phyloP scores from a whole-genome alignment of 2,329 filamentous ascomycete species.

The Claviceps citrina region DNA sequence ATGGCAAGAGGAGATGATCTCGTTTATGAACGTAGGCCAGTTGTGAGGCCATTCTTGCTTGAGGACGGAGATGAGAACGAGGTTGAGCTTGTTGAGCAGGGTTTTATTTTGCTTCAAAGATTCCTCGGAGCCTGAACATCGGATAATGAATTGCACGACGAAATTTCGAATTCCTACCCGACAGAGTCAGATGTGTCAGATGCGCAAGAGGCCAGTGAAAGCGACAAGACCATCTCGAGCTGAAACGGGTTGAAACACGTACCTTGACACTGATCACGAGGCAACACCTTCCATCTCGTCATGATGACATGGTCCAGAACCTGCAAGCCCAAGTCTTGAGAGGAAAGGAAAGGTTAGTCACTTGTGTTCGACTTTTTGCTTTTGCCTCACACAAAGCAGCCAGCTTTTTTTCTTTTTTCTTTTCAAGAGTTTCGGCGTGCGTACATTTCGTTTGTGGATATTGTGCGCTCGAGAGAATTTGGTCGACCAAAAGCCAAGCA shows the following conservation, averaged over 20 bases:
- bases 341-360: constrained; percentile 9
- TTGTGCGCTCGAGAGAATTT: constrained; percentile 83
- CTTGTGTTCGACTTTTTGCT: not conserved
- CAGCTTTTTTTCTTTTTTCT: too few species aligned
- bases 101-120: constrained; percentile 70
- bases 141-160: constrained; percentile 95
- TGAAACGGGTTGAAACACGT: constrained; percentile 13
- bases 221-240: not conserved
- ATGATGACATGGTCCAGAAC: constrained; percentile 96
- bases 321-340: constrained; percentile 73
- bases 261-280: constrained; percentile 88
- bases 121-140: constrained; percentile 81
- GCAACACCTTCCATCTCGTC: constrained; percentile 97
- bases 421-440: constrained; percentile 16
- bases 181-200: constrained; percentile 3
- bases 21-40: constrained; percentile 99
- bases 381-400: too few species aligned
- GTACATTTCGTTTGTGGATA: constrained; percentile 94
- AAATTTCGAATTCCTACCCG: constrained; percentile 86
- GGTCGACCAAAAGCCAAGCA: constrained; percentile 92
- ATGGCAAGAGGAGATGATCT: constrained; percentile 93
- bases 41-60: constrained; percentile 99
- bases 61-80: constrained; percentile 90
- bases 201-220: not conserved
- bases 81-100: constrained; percentile 92